Base-by-base conservation (phyloP, 2,329 filamentous ascomycete species). In the Phialophora verrucosa region DNA sequence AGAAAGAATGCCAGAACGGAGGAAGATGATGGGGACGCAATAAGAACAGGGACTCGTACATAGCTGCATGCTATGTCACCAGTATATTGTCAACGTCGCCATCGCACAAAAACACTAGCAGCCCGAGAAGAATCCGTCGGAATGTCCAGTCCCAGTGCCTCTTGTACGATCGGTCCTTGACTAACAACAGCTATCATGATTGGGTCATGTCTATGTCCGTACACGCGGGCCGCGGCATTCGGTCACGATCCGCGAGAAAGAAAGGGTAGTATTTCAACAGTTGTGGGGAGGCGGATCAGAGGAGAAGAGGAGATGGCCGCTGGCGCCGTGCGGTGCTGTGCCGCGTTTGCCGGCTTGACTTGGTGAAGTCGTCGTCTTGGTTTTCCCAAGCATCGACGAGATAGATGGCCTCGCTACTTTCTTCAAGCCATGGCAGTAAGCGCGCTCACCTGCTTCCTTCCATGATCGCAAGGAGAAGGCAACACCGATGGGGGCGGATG, bases 111-210 rank as follows among this genome's bases (percentile, higher is more conserved):
- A 59, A 44, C 11, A 11, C 29, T 35, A 32, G 31, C 44, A 31
- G 32, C 11, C 60, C 51, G 60, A 32, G 60, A 25, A 12, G 49
- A 38, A 17, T 47, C 60, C 60, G 60, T 14, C 56, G 23, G n/a
- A 31, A 11, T 4, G 32, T 29, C n/a, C n/a, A 42, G 14, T 14
- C 35, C 12, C 35, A 42, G 5, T 17, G 35, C 38, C 14, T 20
- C n/a, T 42, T 51, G 49, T 51, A 51, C 49, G 49, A 51, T 51
- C 49, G 14, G 49, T 23, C 4, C 12, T 51, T 51, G 49, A 51
- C 49, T 51, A 51, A 51, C 49, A 29, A 14, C 25, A 3, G 49
- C 23, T 23, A 23, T 51, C 49, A 27, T 51, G 49, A 51, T 51
- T 51, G 49, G 49, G 49, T 23, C 14, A 51, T 51, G 49, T 7